phyloP scores from a whole-genome alignment of 1,284 basidiomycete species.

The Ceratobasidium sp. region DNA sequence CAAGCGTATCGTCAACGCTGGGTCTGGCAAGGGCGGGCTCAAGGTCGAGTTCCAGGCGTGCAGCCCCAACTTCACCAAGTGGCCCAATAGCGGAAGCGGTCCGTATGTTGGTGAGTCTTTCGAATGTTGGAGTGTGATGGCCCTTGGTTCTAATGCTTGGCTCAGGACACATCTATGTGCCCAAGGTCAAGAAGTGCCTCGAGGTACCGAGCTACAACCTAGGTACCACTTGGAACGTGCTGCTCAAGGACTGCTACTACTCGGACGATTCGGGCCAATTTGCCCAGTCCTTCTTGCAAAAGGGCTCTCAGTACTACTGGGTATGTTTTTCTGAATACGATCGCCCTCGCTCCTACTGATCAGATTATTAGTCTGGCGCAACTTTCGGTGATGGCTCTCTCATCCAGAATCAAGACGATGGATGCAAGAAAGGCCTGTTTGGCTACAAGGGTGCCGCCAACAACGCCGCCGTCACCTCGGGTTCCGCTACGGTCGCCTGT shows the following conservation, averaged over 20 bases:
- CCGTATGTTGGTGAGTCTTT: slow-evolving; percentile 27
- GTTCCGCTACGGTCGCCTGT: slow-evolving; percentile 13
- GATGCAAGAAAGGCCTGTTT: slow-evolving; percentile 25
- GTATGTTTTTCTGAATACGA: slow-evolving; percentile 1
- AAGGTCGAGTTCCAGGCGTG: slow-evolving; percentile 34
- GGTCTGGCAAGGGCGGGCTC: slow-evolving; percentile 13
- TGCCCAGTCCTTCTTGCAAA: slow-evolving; percentile 29
- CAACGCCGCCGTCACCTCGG: slow-evolving; percentile 7
- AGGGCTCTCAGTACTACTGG: slow-evolving; percentile 36
- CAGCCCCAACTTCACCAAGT: slow-evolving; percentile 35
- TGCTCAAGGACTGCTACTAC: slow-evolving; percentile 30
- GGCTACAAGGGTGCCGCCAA: slow-evolving; percentile 23
- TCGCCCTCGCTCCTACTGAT: neutral
- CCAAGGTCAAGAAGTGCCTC: slow-evolving; percentile 21
- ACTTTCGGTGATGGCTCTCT: slow-evolving; percentile 20
- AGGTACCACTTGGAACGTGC: slow-evolving; percentile 8
- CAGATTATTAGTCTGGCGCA: slow-evolving; percentile 28
- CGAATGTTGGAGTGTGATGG: neutral
- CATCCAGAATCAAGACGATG: slow-evolving; percentile 22
- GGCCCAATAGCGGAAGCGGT: slow-evolving; percentile 22
- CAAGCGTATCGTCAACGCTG: slow-evolving; percentile 9
- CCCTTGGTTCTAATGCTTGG: neutral
- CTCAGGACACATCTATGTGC: slow-evolving; percentile 31
- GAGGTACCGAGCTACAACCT: slow-evolving; percentile 36
- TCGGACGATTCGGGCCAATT: slow-evolving; percentile 35